These are phyloP conservation scores for Penstemon barbatus DNA, from an alignment of 257 asterid species.

Conservation along the genomic window DNA sequence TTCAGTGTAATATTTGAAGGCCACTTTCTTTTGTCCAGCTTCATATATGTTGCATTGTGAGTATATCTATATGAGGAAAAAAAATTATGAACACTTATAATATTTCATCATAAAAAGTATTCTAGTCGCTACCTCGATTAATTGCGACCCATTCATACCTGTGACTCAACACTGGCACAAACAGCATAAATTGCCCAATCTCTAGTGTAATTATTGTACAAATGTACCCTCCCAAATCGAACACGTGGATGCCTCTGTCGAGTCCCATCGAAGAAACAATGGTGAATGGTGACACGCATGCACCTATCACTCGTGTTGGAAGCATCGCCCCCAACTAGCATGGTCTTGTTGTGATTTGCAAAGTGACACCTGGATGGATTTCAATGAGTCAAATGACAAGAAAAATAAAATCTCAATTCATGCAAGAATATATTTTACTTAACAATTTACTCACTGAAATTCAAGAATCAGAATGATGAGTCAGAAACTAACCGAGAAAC, in stretches of 20 bases:
- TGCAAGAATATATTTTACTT: no score
- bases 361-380: constrained; percentile 62
- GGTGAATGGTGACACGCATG: constrained; percentile 89
- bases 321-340: constrained; percentile 94
- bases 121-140: no score
- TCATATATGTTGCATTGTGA: constrained; percentile 91
- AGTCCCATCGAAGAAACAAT: constrained; percentile 92
- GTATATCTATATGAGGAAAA: constrained; percentile 46
- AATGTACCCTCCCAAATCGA: constrained; percentile 88
- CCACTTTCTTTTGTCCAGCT: constrained; percentile 78
- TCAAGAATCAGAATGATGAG: no score
- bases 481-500: constrained; percentile 62
- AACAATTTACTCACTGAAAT: no score
- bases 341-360: constrained; percentile 76
- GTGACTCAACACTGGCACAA: constrained; percentile 97
- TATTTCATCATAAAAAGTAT: not conserved
- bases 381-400: no score
- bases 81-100: constrained; percentile 4
- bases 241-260: constrained; percentile 88
- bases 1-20: constrained; percentile 81
- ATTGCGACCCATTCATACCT: constrained; percentile 48
- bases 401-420: no score
- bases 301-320: constrained; percentile 78
- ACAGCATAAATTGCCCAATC: constrained; percentile 88
- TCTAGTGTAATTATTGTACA: constrained; percentile 87